Evolutionary conservation across 345 rosid species (phyloP).

Genomic region (Salix caprea): DNA sequence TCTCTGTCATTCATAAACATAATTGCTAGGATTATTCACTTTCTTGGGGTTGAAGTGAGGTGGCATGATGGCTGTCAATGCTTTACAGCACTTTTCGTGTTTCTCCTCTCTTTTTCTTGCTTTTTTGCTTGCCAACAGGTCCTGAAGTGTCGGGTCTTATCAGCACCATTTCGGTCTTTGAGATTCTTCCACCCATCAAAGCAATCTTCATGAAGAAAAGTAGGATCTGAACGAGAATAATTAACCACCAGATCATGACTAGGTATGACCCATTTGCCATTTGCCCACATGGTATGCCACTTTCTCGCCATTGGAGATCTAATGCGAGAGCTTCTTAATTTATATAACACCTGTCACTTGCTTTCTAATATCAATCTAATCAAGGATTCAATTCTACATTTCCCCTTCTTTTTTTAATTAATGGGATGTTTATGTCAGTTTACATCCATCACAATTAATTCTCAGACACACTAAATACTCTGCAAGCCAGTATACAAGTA

Average conservation of each 20-base stretch:
- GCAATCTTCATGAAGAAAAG: not conserved
- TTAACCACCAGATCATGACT: not conserved
- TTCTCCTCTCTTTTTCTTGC: not conserved
- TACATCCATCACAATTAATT: no score
- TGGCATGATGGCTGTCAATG: slow-evolving; percentile 24
- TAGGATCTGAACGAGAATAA: not conserved
- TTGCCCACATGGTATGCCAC: not conserved
- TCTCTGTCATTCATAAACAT: no score
- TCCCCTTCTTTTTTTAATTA: no score
- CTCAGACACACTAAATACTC: fast-evolving
- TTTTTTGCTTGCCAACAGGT: slow-evolving; percentile 10
- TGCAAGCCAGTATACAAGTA: no score
- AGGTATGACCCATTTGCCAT: not conserved
- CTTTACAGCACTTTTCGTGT: slow-evolving; percentile 3
- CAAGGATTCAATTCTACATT: not conserved
- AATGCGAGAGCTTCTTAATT: not conserved
- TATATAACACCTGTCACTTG: not conserved
- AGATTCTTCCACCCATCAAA: slow-evolving; percentile 20
- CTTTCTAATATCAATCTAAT: not conserved
- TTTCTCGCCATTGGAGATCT: not conserved
- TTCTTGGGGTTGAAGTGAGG: slow-evolving; percentile 7
- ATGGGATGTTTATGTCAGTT: fast-evolving
- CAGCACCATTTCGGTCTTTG: slow-evolving; percentile 9
- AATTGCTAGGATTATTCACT: not conserved
- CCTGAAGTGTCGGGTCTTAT: slow-evolving; percentile 19